Evolutionary conservation across 805 yeast species (phyloP).

Genomic region (Ogataea methylovora): DNA sequence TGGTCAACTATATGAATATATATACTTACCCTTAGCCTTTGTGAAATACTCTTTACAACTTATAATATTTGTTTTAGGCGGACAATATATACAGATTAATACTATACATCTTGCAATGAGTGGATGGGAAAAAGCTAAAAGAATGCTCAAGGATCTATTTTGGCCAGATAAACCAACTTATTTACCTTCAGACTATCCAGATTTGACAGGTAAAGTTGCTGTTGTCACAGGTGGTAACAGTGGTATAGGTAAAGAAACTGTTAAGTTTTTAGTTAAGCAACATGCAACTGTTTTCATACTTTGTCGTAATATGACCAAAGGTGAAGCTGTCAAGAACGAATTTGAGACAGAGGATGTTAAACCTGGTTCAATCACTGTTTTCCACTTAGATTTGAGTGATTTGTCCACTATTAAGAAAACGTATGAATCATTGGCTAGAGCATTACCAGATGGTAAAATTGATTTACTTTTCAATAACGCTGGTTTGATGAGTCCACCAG

Average conservation of each 20-base stretch:
- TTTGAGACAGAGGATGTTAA: conserved; percentile 31
- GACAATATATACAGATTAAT: too few species aligned
- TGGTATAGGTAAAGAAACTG: conserved; percentile 28
- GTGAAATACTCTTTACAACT: too few species aligned
- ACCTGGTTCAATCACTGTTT: conserved; percentile 22
- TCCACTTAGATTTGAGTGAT: conserved; percentile 33
- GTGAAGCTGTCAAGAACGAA: conserved; percentile 1
- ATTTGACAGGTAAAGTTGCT: conserved; percentile 23
- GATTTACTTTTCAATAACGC: conserved; percentile 37
- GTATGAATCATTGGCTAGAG: too few species aligned
- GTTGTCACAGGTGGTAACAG: conserved; percentile 28
- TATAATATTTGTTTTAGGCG: too few species aligned
- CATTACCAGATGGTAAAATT: conserved; percentile 21
- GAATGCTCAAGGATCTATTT: too few species aligned
- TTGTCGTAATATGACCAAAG: conserved; percentile 10
- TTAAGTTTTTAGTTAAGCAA: conserved; percentile 21
- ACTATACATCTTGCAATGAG: too few species aligned
- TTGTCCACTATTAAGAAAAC: conserved; percentile 33
- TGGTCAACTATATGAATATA: too few species aligned
- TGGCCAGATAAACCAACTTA: too few species aligned
- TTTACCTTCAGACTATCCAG: too few species aligned
- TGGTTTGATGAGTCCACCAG: conserved; percentile 34
- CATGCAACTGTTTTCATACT: conserved; percentile 30
- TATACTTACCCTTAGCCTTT: too few species aligned
- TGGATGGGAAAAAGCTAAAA: too few species aligned